Base-by-base conservation (phyloP, 331 rosid species). In the Telfairia occidentalis region DNA sequence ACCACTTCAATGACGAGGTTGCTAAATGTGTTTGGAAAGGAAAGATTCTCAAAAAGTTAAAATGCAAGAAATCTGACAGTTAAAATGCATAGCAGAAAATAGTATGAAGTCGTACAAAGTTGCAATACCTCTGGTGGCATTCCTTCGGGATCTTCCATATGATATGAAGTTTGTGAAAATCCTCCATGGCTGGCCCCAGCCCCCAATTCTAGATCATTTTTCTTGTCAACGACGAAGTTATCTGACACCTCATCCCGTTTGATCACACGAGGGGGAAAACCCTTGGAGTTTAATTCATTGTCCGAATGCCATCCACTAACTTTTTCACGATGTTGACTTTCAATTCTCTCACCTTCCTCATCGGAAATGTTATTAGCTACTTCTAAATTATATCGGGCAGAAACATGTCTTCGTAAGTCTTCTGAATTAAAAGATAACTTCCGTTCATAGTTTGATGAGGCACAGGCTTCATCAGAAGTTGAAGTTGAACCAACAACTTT, bases 41-140 rank as follows among this genome's bases (percentile, higher is more conserved):
- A 18, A 63, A 32, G 15, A 34, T 34, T 63, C 11, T 35, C 45
- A 16, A 30, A 2, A 29, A 15, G 42, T 32, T n/a, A 15, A 15
- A 5, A 72, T 60, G 75, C 63, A 19, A 46, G 76, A 71, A 46
- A 58, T 43, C 74, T 64, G 76, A 49, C 32, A 76, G 52, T 55
- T 49, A 73, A 81, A 75, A 13, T 55, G 67, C 55, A 55, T 74
- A 7, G 52, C 64, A 78, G 73, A 74, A 43, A 81, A 79, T 46
- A 77, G 71, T 83, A 80, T 9, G 82, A 77, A 43, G 74, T 77
- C 38, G 18, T 59, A 61, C 64, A 72, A 57, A 77, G 74, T 78
- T 28, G 24, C 60, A 85, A 81, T 78, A 95, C 99, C 99, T 92
- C 99, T 28, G 96, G 99, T 74, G 96, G 98, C 88, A 90, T 89